Percentiles rank a stretch among this genome's conserved stretches.
Evolutionary conservation across 164 flowering plant genomes (phyloP).

Genomic region (Stephania cephalantha): DNA sequence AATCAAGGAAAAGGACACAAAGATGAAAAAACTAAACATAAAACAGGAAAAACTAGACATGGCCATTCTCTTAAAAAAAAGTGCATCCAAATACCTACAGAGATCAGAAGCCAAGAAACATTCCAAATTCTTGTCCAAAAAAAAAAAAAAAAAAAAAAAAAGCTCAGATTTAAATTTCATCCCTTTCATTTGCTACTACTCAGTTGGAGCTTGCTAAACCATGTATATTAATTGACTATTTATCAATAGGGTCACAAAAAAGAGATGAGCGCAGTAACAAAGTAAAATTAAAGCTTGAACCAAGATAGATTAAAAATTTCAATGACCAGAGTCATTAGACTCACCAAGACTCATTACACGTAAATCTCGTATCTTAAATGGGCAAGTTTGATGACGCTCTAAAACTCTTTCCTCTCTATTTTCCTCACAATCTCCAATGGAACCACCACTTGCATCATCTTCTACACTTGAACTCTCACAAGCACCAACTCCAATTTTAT

Average conservation of each 20-base stretch:
- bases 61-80: too few species aligned
- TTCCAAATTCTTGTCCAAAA: too few species aligned
- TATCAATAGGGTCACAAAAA: not conserved
- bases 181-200: too few species aligned
- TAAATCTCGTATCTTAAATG: slow-evolving; percentile 51
- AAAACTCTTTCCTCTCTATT: slow-evolving; percentile 18
- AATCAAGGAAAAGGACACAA: too few species aligned
- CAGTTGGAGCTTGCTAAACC: too few species aligned
- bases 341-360: slow-evolving; percentile 59
- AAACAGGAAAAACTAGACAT: too few species aligned
- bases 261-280: not conserved
- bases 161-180: too few species aligned
- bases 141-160: too few species aligned
- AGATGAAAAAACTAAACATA: too few species aligned
- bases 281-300: not conserved
- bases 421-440: slow-evolving; percentile 31
- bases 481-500: slow-evolving; percentile 27
- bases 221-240: not conserved
- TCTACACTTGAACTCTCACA: slow-evolving; percentile 35
- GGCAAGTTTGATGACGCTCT: slow-evolving; percentile 23
- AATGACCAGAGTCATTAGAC: slow-evolving; percentile 34
- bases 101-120: too few species aligned
- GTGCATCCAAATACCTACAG: too few species aligned
- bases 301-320: not conserved
- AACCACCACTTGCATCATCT: slow-evolving; percentile 35